Evolutionary conservation across 2,329 filamentous ascomycete species (phyloP).

Genomic region (Fusarium marasasianum): DNA sequence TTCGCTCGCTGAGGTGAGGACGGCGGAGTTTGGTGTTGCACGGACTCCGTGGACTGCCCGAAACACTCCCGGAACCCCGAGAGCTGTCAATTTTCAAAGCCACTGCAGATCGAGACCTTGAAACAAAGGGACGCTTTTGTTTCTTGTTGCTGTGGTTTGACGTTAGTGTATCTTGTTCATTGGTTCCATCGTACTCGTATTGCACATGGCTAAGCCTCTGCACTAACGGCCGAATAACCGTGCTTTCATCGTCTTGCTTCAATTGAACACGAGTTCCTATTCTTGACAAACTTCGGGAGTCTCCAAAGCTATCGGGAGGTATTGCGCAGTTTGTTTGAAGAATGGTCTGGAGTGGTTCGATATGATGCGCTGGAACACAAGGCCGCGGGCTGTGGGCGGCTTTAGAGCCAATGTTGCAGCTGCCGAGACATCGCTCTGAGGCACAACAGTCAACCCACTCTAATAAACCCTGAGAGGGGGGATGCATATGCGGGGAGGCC

Average conservation of each 20-base stretch:
- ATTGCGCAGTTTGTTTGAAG: neutral
- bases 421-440: neutral
- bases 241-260: neutral
- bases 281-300: too few species aligned
- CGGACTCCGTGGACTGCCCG: neutral
- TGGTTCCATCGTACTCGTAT: neutral
- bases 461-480: too few species aligned
- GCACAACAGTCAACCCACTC: neutral
- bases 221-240: neutral
- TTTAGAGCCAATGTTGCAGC: neutral
- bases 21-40: neutral
- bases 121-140: neutral
- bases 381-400: neutral
- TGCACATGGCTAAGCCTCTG: neutral
- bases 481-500: neutral
- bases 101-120: neutral
- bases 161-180: neutral
- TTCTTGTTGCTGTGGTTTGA: neutral
- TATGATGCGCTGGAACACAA: neutral
- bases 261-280: neutral
- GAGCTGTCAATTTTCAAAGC: neutral
- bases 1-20: neutral
- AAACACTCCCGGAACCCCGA: neutral
- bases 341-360: neutral
- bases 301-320: rapidly evolving